Percentiles rank a stretch among this genome's conserved stretches.
Evolutionary conservation across 2,329 filamentous ascomycete genomes (phyloP).

Genomic region (Fusarium caatingaense): DNA sequence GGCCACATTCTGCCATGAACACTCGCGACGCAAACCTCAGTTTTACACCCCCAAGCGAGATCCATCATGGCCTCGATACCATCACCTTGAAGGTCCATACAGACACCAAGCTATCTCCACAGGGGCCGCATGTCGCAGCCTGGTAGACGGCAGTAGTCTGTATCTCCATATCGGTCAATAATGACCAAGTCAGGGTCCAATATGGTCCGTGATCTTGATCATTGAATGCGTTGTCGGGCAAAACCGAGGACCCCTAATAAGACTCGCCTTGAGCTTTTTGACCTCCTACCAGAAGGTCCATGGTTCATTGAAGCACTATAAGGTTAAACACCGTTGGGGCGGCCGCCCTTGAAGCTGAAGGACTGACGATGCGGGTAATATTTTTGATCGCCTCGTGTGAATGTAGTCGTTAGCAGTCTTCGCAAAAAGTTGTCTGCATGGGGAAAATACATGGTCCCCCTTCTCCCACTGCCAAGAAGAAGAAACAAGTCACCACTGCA

Average conservation of each 20-base stretch:
- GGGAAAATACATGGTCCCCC: no score
- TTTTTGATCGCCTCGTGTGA: not conserved
- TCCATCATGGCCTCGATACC: slow-evolving; percentile 8
- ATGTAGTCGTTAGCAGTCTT: slow-evolving; percentile 1
- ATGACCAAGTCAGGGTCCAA: slow-evolving; percentile 12
- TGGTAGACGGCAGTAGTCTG: slow-evolving; percentile 24
- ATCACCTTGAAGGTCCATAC: slow-evolving; percentile 13
- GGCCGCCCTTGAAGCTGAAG: slow-evolving; percentile 23
- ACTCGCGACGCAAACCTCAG: slow-evolving; percentile 8
- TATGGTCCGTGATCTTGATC: slow-evolving; percentile 2
- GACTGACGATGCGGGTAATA: not conserved
- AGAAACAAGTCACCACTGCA: slow-evolving; percentile 33
- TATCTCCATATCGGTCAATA: slow-evolving; percentile 5
- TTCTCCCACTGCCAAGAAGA: no score
- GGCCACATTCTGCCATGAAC: slow-evolving; percentile 12
- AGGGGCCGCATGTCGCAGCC: slow-evolving; percentile 15
- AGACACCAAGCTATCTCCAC: slow-evolving; percentile 30
- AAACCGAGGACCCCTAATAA: slow-evolving; percentile 7
- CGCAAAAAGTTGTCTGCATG: no score
- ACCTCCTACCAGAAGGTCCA: not conserved
- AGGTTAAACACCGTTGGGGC: slow-evolving; percentile 1
- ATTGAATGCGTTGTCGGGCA: slow-evolving; percentile 18
- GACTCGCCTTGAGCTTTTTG: not conserved
- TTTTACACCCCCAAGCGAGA: slow-evolving; percentile 8
- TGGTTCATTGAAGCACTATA: slow-evolving; percentile 15